These are phyloP conservation scores for Microdochium bolleyi DNA, from an alignment of 2,329 filamentous ascomycete species.

Conservation along the genomic window DNA sequence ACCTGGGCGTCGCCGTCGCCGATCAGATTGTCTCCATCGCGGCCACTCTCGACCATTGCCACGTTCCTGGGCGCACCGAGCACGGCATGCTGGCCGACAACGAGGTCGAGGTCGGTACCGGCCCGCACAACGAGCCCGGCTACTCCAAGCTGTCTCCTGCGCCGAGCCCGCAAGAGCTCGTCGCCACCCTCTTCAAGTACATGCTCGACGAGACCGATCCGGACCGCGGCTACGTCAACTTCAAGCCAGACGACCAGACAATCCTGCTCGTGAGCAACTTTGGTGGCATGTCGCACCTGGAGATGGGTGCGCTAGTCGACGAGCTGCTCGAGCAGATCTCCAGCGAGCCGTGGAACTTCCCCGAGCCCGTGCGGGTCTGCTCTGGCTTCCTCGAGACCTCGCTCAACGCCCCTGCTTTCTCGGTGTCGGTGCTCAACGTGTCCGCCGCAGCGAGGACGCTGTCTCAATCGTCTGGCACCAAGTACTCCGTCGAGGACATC, in stretches of 20 bases:
- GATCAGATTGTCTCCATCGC: conserved; percentile 47
- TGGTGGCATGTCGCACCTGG: conserved; percentile 49
- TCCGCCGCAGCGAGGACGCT: conserved; percentile 35
- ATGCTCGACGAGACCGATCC: conserved; percentile 49
- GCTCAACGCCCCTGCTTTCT: conserved; percentile 64
- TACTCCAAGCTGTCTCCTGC: conserved; percentile 46
- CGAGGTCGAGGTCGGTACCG: conserved; percentile 57
- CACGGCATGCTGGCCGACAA: conserved; percentile 37
- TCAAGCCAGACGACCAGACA: conserved; percentile 36
- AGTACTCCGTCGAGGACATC: conserved; percentile 43
- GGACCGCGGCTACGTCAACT: conserved; percentile 40
- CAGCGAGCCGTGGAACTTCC: conserved; percentile 32
- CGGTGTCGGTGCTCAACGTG: conserved; percentile 57
- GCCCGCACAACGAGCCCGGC: conserved; percentile 60
- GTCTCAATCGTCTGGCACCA: conserved; percentile 5
- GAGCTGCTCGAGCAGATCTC: conserved; percentile 43
- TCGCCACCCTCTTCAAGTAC: conserved; percentile 50
- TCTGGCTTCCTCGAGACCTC: conserved; percentile 63
- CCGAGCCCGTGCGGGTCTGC: conserved; percentile 43
- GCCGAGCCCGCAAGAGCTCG: conserved; percentile 37
- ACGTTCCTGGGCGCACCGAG: conserved; percentile 44
- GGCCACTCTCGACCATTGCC: conserved; percentile 52
- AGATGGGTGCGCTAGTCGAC: conserved; percentile 45
- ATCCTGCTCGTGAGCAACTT: conserved; percentile 51
- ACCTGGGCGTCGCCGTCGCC: conserved; percentile 40